Evolutionary conservation across 1,284 basidiomycete genomes (phyloP).

Genomic region (Apiotrichum veenhuisii): DNA sequence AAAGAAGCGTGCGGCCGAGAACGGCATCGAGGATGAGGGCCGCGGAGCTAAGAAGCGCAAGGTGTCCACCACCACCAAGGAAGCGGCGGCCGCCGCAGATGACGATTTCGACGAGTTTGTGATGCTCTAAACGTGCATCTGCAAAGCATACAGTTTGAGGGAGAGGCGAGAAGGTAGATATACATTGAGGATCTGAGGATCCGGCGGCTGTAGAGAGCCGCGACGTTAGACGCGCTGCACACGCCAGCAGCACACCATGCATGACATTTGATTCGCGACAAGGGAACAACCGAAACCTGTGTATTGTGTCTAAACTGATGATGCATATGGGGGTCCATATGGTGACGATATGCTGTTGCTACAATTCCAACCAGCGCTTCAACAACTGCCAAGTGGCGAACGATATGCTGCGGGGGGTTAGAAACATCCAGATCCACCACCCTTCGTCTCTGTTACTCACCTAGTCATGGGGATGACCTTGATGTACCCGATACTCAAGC

Average conservation of each 20-base stretch:
- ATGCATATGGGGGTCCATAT: conserved; percentile 11
- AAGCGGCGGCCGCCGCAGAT: neutral
- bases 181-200: too few relatives aligned
- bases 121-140: too few relatives aligned
- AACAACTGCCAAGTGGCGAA: conserved; percentile 51
- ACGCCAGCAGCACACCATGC: too few relatives aligned
- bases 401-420: conserved; percentile 37
- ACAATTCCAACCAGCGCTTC: conserved; percentile 48
- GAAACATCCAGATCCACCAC: neutral
- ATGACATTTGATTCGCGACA: neutral
- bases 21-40: neutral
- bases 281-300: neutral
- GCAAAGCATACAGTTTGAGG: too few relatives aligned
- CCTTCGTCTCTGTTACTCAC: too few relatives aligned
- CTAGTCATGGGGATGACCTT: conserved; percentile 96
- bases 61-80: neutral
- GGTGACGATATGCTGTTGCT: conserved; percentile 17
- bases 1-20: neutral
- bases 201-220: too few relatives aligned
- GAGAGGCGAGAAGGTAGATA: too few relatives aligned
- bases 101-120: too few relatives aligned
- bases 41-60: neutral
- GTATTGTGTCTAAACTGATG: neutral
- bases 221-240: too few relatives aligned
- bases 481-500: conserved; percentile 86